Evolutionary conservation across 768 basidiomycete genomes (phyloP).

Genomic region (Auricularia heimuer): DNA sequence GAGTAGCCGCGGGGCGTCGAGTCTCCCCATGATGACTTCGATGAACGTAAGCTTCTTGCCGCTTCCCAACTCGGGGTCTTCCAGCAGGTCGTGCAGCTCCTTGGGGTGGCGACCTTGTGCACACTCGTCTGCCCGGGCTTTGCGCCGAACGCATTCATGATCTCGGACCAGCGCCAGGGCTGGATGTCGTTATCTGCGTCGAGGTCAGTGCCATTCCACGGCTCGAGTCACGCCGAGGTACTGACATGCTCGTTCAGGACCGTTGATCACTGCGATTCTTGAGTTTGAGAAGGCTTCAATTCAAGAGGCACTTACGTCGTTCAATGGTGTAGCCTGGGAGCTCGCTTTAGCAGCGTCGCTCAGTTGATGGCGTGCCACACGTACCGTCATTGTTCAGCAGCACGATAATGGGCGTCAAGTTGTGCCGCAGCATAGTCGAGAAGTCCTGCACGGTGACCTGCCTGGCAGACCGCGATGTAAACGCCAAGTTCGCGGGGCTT

Average conservation of each 20-base stretch:
- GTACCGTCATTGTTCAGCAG: slow-evolving; percentile 54
- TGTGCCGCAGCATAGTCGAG: slow-evolving; percentile 68
- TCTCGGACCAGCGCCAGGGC: slow-evolving; percentile 62
- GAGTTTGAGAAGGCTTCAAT: background rate
- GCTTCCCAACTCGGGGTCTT: slow-evolving; percentile 46
- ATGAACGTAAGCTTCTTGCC: slow-evolving; percentile 42
- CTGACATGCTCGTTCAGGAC: slow-evolving; percentile 41
- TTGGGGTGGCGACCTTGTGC: slow-evolving; percentile 15
- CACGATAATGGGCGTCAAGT: slow-evolving; percentile 75
- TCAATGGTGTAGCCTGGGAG: slow-evolving; percentile 10
- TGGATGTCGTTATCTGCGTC: slow-evolving; percentile 70
- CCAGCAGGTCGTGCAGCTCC: slow-evolving; percentile 31
- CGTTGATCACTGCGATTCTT: slow-evolving; percentile 1
- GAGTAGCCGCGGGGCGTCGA: slow-evolving; percentile 63
- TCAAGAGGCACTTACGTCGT: background rate
- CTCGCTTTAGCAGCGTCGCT: slow-evolving; percentile 15
- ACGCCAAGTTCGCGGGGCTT: slow-evolving; percentile 3
- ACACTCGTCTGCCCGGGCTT: slow-evolving; percentile 3
- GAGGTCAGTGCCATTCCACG: background rate
- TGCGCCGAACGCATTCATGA: slow-evolving; percentile 50
- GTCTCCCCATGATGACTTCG: slow-evolving; percentile 56
- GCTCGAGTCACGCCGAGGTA: background rate
- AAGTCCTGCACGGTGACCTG: slow-evolving; percentile 77
- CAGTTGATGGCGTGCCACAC: background rate
- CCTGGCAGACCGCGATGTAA: slow-evolving; percentile 22